Base-by-base conservation (phyloP, 768 basidiomycete species). In the Suillus weaverae region DNA sequence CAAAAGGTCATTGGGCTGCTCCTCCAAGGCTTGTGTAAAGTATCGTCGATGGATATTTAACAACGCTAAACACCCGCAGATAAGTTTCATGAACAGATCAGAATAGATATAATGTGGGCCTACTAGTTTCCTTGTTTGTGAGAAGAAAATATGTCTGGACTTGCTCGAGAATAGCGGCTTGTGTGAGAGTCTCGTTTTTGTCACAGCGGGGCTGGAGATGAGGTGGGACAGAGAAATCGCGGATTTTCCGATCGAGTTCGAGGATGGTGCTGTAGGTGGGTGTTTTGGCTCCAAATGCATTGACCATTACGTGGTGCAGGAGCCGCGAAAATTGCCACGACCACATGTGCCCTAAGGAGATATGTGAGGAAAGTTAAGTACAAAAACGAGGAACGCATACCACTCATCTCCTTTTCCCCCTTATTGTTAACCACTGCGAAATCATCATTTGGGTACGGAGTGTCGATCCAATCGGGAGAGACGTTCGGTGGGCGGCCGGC, bases 1-100 rank as follows among this genome's bases (percentile, higher is more conserved):
- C 56, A 87, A 77, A 3, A 86, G 77, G 62, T 90, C 86, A 9
- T 75, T 68, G 0, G 87, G 85, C 57, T 79, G 78, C 53, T 90
- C 89, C 60, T 85, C 83, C 22, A 92, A 73, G 0, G 89, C 88
- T 69, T 86, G 86, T 2, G 85, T 85, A 69, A 91, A 88, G 72
- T 89, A 90, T 18, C 85, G 80, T 35, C 89, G 81, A 70, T 91
- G 90, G 18, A 92, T 78, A 68, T 85, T 86, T 36, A 91, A 75
- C 39, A 90, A 78, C 0, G 83, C 89, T 89, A 64, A 0, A 39
- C 18, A 30, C 3, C 33, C 53, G 11, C 53, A 41, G 48, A 64
- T 63, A 30, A 63, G 62, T 26, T 26, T 18, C 26, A 30, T 20
- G 13, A 14, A 36, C 43, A 60, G 5, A 44, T 20, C 55, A 60